Conservation (phyloP, 2,329 filamentous ascomycete species). For the Exophiala aquamarina region DNA sequence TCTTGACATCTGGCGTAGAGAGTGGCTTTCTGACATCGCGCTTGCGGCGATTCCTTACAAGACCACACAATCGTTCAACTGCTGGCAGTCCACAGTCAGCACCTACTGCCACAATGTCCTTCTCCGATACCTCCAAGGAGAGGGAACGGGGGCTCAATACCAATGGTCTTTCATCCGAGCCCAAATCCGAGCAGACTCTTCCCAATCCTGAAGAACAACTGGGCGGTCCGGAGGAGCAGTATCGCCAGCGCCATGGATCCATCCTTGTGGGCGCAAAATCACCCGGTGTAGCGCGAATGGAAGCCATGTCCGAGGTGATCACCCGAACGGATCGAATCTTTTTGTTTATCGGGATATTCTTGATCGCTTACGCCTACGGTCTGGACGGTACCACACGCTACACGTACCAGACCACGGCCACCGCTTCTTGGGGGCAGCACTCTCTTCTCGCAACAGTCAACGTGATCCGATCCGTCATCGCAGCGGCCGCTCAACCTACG, state of each 20-base stretch:
- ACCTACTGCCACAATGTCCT: slow-evolving; percentile 11
- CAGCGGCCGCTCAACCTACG: slow-evolving; percentile 58
- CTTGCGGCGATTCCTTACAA: background rate
- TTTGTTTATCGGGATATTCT: slow-evolving; percentile 62
- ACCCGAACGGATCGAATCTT: slow-evolving; percentile 53
- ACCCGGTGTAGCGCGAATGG: slow-evolving; percentile 60
- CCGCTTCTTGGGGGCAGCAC: slow-evolving; percentile 52
- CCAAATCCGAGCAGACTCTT: slow-evolving; percentile 4
- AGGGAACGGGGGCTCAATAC: background rate
- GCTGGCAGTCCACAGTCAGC: background rate
- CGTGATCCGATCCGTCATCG: slow-evolving; percentile 59
- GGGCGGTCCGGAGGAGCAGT: background rate
- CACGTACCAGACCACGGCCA: slow-evolving; percentile 50
- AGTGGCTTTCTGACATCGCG: background rate
- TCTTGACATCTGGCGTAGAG: no score
- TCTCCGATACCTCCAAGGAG: slow-evolving; percentile 12
- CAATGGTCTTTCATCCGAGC: slow-evolving; percentile 1
- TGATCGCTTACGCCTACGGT: slow-evolving; percentile 62
- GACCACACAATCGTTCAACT: background rate
- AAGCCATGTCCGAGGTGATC: slow-evolving; percentile 56
- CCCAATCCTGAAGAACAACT: background rate
- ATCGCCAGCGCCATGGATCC: slow-evolving; percentile 16
- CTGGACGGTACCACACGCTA: slow-evolving; percentile 22
- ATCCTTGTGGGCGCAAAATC: slow-evolving; percentile 34
- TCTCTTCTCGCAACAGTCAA: slow-evolving; percentile 60